Evolutionary conservation across 805 yeast species (phyloP).

Genomic region (Schwanniomyces sp.): DNA sequence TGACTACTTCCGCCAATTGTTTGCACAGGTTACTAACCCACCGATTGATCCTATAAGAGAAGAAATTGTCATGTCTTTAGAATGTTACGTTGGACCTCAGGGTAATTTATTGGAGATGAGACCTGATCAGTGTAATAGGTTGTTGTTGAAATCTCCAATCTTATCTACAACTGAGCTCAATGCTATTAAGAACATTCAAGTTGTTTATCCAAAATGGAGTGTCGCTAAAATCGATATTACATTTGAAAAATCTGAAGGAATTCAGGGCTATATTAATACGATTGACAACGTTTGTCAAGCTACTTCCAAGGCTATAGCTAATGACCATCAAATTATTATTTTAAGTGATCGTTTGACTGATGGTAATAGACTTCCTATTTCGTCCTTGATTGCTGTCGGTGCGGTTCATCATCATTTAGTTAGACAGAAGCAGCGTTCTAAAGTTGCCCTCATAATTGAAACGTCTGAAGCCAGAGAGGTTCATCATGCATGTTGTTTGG

Average conservation of each 20-base stretch:
- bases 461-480: constrained; percentile 98
- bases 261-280: constrained; percentile 80
- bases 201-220: constrained; percentile 85
- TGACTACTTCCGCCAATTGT: constrained; percentile 93
- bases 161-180: constrained; percentile 68
- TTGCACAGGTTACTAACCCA: constrained; percentile 98
- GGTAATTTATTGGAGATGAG: constrained; percentile 93
- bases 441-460: constrained; percentile 88
- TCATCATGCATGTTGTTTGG: constrained; percentile 89
- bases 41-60: constrained; percentile 98
- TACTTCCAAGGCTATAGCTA: constrained; percentile 82
- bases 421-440: constrained; percentile 92
- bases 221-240: constrained; percentile 84
- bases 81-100: constrained; percentile 98
- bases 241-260: constrained; percentile 78
- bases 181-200: constrained; percentile 71
- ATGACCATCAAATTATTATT: constrained; percentile 70
- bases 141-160: constrained; percentile 80
- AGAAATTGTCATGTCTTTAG: constrained; percentile 93
- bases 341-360: constrained; percentile 69
- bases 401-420: constrained; percentile 97
- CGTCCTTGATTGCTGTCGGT: constrained; percentile 91
- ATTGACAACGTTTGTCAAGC: constrained; percentile 84
- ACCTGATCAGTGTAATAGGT: constrained; percentile 86
- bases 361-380: constrained; percentile 69